Conservation (phyloP, 768 basidiomycete genomes). For the Lyophyllum semitale region DNA sequence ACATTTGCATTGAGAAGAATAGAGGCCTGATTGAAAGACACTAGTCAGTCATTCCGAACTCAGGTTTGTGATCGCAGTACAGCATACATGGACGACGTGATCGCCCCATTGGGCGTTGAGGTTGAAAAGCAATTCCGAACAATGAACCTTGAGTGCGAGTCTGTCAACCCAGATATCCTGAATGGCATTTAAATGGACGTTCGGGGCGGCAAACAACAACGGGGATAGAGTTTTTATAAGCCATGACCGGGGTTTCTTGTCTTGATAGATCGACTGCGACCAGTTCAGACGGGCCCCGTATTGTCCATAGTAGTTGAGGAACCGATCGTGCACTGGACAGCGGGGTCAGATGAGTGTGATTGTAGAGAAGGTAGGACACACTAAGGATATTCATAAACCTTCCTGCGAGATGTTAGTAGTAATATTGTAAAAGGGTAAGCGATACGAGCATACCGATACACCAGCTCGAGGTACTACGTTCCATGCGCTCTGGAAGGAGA, state of each 20-base stretch:
- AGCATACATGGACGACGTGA: constrained; percentile 44
- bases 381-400: constrained; percentile 15
- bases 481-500: neutral
- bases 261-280: constrained; percentile 29
- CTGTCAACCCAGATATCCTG: constrained; percentile 51
- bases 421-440: neutral
- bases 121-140: constrained; percentile 39
- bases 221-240: constrained; percentile 36
- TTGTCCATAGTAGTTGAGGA: constrained; percentile 46
- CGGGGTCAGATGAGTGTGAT: neutral
- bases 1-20: constrained; percentile 52
- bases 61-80: neutral
- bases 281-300: constrained; percentile 41
- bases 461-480: constrained; percentile 5
- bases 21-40: constrained; percentile 33
- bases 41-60: neutral
- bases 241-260: constrained; percentile 25
- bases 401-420: neutral
- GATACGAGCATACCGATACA: constrained; percentile 7
- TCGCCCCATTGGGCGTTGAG: constrained; percentile 41
- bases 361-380: neutral
- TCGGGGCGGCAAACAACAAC: constrained; percentile 47
- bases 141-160: constrained; percentile 35
- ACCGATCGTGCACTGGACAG: constrained; percentile 20
- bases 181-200: constrained; percentile 39